A percentile compares a stretch with the other conserved stretches of the same genome.
Evolutionary conservation across 768 basidiomycete species (phyloP).

Genomic region (Termitomyces sp.): DNA sequence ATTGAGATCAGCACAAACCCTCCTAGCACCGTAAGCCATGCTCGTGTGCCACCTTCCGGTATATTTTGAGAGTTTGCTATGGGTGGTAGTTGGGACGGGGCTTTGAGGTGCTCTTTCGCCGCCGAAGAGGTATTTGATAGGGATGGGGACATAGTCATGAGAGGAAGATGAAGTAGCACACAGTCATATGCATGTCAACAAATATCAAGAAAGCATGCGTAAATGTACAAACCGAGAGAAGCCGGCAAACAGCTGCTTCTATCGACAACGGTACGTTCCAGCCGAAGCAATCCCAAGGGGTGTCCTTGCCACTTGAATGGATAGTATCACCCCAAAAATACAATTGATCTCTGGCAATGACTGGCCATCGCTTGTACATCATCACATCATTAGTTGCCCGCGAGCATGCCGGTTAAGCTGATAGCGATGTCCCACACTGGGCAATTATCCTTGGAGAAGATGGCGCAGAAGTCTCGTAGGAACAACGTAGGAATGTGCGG

Average conservation of each 20-base stretch:
- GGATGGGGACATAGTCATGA: conserved; percentile 11
- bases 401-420: background rate
- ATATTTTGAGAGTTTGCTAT: conserved; percentile 21
- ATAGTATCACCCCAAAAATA: background rate
- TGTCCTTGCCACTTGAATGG: background rate
- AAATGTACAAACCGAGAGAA: conserved; percentile 13
- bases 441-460: background rate
- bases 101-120: conserved; percentile 14
- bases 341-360: conserved; percentile 1
- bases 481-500: background rate
- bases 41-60: conserved; percentile 43
- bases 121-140: conserved; percentile 7
- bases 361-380: conserved; percentile 4
- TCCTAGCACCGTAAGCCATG: conserved; percentile 45
- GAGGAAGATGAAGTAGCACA: conserved; percentile 15
- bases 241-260: conserved; percentile 18
- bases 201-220: conserved; percentile 18
- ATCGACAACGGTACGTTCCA: conserved; percentile 5
- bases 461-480: background rate
- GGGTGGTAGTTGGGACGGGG: background rate
- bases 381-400: background rate
- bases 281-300: background rate
- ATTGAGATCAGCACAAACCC: conserved; percentile 32
- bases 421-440: background rate
- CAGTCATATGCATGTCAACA: conserved; percentile 18